Conservation (phyloP, 108 stramenopile species). For the Parietichytrium sp. region DNA sequence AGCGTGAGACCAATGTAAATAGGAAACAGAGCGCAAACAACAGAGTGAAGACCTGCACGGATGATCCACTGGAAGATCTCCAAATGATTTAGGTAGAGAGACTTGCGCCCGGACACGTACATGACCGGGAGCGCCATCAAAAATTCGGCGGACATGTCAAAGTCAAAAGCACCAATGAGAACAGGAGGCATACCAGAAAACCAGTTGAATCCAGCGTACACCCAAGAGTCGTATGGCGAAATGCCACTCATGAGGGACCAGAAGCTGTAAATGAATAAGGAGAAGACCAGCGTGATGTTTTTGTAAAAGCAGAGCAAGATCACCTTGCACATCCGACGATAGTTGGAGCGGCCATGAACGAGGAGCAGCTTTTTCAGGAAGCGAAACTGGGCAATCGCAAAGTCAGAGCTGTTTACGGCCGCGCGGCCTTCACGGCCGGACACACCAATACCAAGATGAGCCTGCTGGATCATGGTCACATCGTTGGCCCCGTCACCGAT, state of each 20-base stretch:
- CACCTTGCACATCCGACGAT: constrained; percentile 52
- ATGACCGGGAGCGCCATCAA: constrained; percentile 52
- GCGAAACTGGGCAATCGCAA: constrained; percentile 61
- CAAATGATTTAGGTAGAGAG: too few species aligned
- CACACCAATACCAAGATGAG: constrained; percentile 89
- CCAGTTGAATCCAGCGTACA: constrained; percentile 59
- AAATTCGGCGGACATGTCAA: constrained; percentile 47
- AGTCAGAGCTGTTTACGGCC: constrained; percentile 77
- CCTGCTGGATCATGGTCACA: constrained; percentile 93
- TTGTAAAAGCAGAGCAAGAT: constrained; percentile 70
- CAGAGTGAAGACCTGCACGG: too few species aligned
- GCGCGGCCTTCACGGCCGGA: constrained; percentile 89
- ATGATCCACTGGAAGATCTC: too few species aligned
- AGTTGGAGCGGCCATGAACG: constrained; percentile 59
- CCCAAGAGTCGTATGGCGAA: constrained; percentile 48
- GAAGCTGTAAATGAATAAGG: constrained; percentile 56
- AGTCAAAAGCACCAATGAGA: constrained; percentile 58
- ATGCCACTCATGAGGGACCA: constrained; percentile 52
- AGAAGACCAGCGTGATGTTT: constrained; percentile 62
- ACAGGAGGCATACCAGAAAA: constrained; percentile 59
- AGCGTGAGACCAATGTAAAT: too few species aligned
- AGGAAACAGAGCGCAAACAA: too few species aligned
- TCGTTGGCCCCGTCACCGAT: constrained; percentile 98
- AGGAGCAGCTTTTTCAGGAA: constrained; percentile 52
- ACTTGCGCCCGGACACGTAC: constrained; percentile 47